Base-by-base conservation (phyloP, 208 protist genomes). In the Leishmania braziliensis region DNA sequence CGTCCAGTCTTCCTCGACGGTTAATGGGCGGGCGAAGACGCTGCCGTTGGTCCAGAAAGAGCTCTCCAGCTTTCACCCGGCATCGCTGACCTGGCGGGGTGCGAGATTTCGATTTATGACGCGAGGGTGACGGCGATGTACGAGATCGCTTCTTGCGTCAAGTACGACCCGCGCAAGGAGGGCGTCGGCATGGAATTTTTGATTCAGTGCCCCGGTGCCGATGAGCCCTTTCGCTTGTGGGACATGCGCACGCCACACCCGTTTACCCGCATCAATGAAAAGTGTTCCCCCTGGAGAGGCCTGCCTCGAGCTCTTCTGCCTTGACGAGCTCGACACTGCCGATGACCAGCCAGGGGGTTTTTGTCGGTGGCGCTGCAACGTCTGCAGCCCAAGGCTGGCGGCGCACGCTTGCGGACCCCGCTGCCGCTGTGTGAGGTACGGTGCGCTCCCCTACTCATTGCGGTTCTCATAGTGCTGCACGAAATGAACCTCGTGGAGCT, bases 391-490 rank as follows among this genome's bases (percentile, higher is more conserved):
- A 88, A 89, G 84, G 90, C 79, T 0, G 91, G 92, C 18, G 90
- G 92, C 18, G 86, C 93, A 5, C 85, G 87, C n/a, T 79, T 84
- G 36, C 70, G 80, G 48, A 92, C 87, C 3, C 93, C 91, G 36
- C 72, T 91, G 56, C 79, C 89, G 39, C 81, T 94, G 50, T 89
- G 92, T 12, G 91, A 97, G 83, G 93, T 92, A 18, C 91, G 92
- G 16, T 97, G 93, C 85, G 95, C 95, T 88, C 95, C 95, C 77
- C 93, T 91, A 0, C 90, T 97, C 26, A 85, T 95, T 23, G 92
- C 89, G 16, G 68, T 78, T 51, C 91, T 91, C 2, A 80, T 95
- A 54, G 77, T 95, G 23, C 76, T 95, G 46, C 82, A 88, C 75
- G 92, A 95, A 71, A 83, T 95, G 84, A 90, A 95, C 39, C 91